Evolutionary conservation across 106 monocot genomes (phyloP).

Genomic region (Posidonia australis): DNA sequence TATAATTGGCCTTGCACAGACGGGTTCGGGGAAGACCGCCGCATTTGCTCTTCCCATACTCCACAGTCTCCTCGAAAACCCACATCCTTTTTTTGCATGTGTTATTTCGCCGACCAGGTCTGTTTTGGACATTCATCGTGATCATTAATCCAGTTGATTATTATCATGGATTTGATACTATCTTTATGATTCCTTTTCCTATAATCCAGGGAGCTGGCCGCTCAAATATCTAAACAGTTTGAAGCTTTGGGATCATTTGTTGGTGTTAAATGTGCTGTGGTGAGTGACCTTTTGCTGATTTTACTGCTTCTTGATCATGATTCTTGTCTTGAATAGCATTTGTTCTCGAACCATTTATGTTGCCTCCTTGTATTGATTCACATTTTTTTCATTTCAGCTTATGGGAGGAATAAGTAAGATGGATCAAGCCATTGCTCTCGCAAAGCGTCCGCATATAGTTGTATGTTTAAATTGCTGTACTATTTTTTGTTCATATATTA

Average conservation of each 20-base stretch:
- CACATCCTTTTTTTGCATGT: slow-evolving; percentile 74
- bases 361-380: not conserved
- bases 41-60: slow-evolving; percentile 92
- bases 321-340: not conserved
- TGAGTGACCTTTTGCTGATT: slow-evolving; percentile 19
- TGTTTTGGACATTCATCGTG: not conserved
- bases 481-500: not conserved
- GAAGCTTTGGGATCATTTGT: slow-evolving; percentile 80
- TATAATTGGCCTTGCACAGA: slow-evolving; percentile 84
- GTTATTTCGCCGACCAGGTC: slow-evolving; percentile 91
- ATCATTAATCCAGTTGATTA: no score
- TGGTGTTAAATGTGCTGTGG: slow-evolving; percentile 59
- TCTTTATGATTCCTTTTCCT: not conserved
- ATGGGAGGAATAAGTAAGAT: slow-evolving; percentile 79
- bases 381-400: slow-evolving; percentile 35
- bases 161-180: not conserved
- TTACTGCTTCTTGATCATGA: slow-evolving; percentile 25
- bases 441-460: slow-evolving; percentile 83
- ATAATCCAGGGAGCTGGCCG: slow-evolving; percentile 67
- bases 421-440: slow-evolving; percentile 60
- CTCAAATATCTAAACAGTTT: slow-evolving; percentile 85
- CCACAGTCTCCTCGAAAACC: slow-evolving; percentile 68
- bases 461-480: slow-evolving; percentile 23
- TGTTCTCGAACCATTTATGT: not conserved
- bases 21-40: slow-evolving; percentile 93